Base-by-base conservation (phyloP, 495 filamentous ascomycete genomes). In the Filosporella fistucella region DNA sequence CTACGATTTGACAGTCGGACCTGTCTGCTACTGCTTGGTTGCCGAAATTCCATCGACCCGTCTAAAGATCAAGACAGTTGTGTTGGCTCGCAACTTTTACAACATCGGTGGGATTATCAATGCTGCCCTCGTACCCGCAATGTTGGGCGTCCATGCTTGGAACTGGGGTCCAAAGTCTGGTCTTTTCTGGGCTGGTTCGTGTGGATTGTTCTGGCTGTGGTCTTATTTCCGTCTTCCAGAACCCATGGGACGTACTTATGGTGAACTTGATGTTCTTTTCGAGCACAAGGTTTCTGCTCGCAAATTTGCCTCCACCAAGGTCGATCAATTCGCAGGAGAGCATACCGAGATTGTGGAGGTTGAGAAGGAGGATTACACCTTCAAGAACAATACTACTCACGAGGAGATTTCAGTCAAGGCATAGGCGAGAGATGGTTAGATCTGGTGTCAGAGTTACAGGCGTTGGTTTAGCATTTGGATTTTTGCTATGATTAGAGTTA, bases 211-310 rank as follows among this genome's bases (percentile, higher is more conserved):
- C 8, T 47, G 62, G 16, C 24, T 57, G 4, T 72, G 66, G 67
- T 34, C 58, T 6, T 72, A 52, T 40, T 70, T 88, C 72, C 78
- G 85, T 8, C 75, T 89, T 1, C 85, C 85, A 0, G 85, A 89
- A 54, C 82, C 84, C 0, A 64, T 66, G 3, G 84, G 82, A 13
- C 76, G 83, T 22, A 77, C 83, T 0, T 89, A 83, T 52, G 82
- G 81, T 6, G 85, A 89, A 59, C 60, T 89, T 40, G 84, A 89
- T 56, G 34, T 86, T 18, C 69, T 89, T 18, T 89, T 89, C 59
- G 74, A 17, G 22, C 14, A 32, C n/a, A 43, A 34, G 28, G 38
- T 53, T n/a, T n/a, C 26, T 13, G 43, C 51, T 10, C 42, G 51
- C 32, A 47, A 47, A 17, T 53, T 53, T 37, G 13, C 40, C 16